Percentiles rank a stretch among this genome's conserved stretches.
Conservation (phyloP, 345 rosid genomes). For the Microthlaspi erraticum region DNA sequence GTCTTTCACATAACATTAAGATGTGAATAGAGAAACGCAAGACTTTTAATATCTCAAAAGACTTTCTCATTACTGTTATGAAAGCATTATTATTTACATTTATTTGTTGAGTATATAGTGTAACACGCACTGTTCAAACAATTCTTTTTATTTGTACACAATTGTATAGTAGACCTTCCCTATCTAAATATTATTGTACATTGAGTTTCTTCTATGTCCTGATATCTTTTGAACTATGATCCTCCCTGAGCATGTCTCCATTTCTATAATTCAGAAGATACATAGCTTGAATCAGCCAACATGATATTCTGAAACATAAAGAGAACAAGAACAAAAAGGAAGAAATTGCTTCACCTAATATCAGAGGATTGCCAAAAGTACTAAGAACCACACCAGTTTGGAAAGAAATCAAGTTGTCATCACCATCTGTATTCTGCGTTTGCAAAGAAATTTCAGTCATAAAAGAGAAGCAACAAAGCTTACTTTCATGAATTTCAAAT, state of each 20-base stretch:
- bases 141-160: conserved; percentile 22
- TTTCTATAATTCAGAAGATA: conserved; percentile 28
- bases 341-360: conserved; percentile 23
- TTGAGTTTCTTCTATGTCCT: conserved; percentile 35
- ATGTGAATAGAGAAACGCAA: conserved; percentile 17
- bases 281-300: conserved; percentile 35
- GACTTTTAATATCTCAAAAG: conserved; percentile 1
- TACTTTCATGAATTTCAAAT: not conserved
- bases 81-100: conserved; percentile 36
- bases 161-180: conserved; percentile 26
- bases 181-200: conserved; percentile 36
- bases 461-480: not conserved
- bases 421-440: conserved; percentile 31
- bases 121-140: conserved; percentile 18
- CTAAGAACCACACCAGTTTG: conserved; percentile 32
- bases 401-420: conserved; percentile 13
- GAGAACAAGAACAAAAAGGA: not conserved
- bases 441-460: conserved; percentile 15
- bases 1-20: not conserved
- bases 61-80: conserved; percentile 11
- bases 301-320: conserved; percentile 10
- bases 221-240: conserved; percentile 29
- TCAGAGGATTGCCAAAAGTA: conserved; percentile 27
- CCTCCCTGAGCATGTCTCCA: conserved; percentile 38
- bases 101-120: conserved; percentile 22